Evolutionary conservation across 1,139 yeast species (phyloP).

Genomic region (Magnusiomyces fungicola): DNA sequence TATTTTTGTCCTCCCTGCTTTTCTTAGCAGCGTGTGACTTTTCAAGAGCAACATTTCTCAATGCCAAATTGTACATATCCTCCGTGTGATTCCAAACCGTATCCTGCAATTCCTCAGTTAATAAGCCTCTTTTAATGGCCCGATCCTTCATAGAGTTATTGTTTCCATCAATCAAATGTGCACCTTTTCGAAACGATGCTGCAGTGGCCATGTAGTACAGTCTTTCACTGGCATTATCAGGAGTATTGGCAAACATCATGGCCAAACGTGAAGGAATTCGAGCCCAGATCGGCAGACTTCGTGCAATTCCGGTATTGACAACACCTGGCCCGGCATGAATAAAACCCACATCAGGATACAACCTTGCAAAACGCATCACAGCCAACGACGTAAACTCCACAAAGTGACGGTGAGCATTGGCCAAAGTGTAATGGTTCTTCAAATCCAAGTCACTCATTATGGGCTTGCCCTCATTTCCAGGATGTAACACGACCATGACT

Average conservation of each 20-base stretch:
- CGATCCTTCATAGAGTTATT: constrained; percentile 18
- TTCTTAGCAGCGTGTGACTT: too few species aligned
- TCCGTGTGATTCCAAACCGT: constrained; percentile 26
- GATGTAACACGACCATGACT: constrained; percentile 26
- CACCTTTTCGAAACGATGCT: constrained; percentile 22
- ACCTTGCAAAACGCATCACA: constrained; percentile 21
- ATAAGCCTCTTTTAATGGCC: constrained; percentile 18
- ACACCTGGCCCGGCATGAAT: constrained; percentile 28
- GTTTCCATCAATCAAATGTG: constrained; percentile 19
- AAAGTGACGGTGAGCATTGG: constrained; percentile 16
- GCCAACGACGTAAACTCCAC: constrained; percentile 22
- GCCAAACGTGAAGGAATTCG: constrained; percentile 13
- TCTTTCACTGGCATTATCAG: constrained; percentile 24
- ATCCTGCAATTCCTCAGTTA: constrained; percentile 23
- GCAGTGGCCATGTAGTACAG: constrained; percentile 21
- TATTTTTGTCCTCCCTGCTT: too few species aligned
- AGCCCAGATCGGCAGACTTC: constrained; percentile 24
- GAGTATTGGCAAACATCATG: constrained; percentile 14
- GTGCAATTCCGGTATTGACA: constrained; percentile 23
- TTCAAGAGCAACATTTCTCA: too few species aligned
- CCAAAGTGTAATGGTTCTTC: constrained; percentile 18
- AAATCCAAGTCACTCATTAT: constrained; percentile 24
- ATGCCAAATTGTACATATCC: constrained; percentile 17
- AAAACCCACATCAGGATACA: constrained; percentile 27
- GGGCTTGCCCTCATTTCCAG: constrained; percentile 25